Conservation (phyloP, 2,329 filamentous ascomycete species). For the Penicillium palitans region DNA sequence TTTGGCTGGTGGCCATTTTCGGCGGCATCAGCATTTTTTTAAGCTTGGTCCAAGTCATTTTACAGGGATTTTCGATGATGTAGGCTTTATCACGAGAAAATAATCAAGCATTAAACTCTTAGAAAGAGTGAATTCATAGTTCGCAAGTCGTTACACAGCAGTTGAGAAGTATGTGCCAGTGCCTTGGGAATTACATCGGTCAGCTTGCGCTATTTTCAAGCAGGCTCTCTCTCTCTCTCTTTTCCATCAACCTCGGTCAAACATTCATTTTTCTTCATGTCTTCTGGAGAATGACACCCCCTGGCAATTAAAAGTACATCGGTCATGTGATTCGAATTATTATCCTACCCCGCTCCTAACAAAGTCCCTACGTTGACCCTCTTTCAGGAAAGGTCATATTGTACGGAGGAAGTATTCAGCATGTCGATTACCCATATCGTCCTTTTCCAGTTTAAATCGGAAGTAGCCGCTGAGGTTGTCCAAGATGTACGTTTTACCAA, state of each 20-base stretch:
- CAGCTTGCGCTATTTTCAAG: background rate
- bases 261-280: background rate
- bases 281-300: background rate
- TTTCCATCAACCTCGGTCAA: background rate
- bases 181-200: background rate
- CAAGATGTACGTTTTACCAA: slow-evolving; percentile 52
- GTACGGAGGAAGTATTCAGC: background rate
- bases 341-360: background rate
- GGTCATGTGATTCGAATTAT: background rate
- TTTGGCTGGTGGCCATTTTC: no score
- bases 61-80: background rate
- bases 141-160: background rate
- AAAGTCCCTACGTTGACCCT: background rate
- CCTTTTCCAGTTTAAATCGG: slow-evolving; percentile 64
- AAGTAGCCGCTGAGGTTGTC: slow-evolving; percentile 51
- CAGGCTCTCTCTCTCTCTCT: background rate
- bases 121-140: background rate
- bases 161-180: background rate
- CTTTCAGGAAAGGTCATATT: background rate
- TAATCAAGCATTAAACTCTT: background rate
- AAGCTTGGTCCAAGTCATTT: background rate
- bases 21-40: background rate
- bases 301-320: background rate
- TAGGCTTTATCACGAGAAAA: background rate
- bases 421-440: slow-evolving; percentile 71